phyloP scores from a whole-genome alignment of 2,329 filamentous ascomycete genomes.

The Diplodia intermedia region DNA sequence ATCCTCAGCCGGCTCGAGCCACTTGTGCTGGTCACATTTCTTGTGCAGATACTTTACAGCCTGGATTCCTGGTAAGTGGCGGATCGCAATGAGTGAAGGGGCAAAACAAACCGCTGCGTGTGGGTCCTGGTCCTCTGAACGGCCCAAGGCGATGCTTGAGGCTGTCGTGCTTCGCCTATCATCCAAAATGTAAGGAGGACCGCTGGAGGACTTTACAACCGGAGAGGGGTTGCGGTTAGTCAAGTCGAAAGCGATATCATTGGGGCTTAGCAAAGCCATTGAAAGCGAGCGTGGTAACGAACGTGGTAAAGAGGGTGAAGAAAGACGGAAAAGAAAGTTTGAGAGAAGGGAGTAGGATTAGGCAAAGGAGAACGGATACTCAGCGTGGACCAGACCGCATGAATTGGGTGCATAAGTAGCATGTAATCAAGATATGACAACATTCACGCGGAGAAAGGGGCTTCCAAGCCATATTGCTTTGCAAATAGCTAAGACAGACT shows the following conservation, averaged over 20 bases:
- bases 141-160: constrained; percentile 38
- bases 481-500: neutral
- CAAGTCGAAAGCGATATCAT: neutral
- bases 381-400: neutral
- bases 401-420: neutral
- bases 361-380: neutral
- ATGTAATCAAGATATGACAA: neutral
- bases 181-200: constrained; percentile 24
- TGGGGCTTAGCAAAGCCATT: neutral
- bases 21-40: constrained; percentile 40
- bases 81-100: neutral
- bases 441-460: neutral
- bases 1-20: constrained; percentile 41
- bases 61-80: constrained; percentile 33
- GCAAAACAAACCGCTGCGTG: constrained; percentile 38
- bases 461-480: neutral
- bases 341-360: neutral
- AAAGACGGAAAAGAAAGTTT: too few relatives aligned
- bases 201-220: neutral
- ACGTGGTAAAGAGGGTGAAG: neutral
- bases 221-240: neutral
- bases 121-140: constrained; percentile 38
- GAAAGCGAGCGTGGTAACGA: neutral
- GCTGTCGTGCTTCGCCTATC: constrained; percentile 34
- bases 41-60: constrained; percentile 42